Percentiles rank a stretch among this genome's conserved stretches.
These are phyloP conservation scores for Nicotiana undulata DNA, from an alignment of 257 asterid genomes.

Conservation along the genomic window DNA sequence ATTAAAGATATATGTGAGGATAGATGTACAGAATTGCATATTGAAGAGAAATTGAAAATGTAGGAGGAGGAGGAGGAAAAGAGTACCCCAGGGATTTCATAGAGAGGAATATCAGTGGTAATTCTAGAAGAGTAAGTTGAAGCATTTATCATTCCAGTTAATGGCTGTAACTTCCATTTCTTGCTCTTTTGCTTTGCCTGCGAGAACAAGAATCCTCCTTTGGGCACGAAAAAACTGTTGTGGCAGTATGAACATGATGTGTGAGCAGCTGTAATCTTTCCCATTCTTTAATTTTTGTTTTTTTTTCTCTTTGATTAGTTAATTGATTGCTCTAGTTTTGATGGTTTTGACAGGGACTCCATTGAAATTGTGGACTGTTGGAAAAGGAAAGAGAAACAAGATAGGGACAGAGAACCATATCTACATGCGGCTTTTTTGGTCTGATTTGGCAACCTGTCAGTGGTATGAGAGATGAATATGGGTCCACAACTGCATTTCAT, in stretches of 20 bases:
- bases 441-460: background rate
- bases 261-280: background rate
- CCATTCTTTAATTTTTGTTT: background rate
- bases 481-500: background rate
- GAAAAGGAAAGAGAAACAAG: background rate
- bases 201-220: background rate
- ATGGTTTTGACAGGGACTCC: background rate
- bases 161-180: background rate
- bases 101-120: slow-evolving; percentile 74
- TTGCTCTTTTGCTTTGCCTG: background rate
- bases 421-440: background rate
- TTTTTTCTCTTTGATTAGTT: background rate
- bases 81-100: slow-evolving; percentile 66
- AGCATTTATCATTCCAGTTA: background rate
- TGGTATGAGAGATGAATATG: background rate
- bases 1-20: too few relatives aligned
- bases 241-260: background rate
- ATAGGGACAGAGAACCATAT: background rate
- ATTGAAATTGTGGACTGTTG: background rate
- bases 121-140: slow-evolving; percentile 59
- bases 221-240: background rate
- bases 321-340: background rate
- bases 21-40: background rate
- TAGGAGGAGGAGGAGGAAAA: too few relatives aligned
- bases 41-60: background rate